Conservation (phyloP, 225 moss, liverwort and hornwort species). For the Bryoerythrophyllum caledonicum region DNA sequence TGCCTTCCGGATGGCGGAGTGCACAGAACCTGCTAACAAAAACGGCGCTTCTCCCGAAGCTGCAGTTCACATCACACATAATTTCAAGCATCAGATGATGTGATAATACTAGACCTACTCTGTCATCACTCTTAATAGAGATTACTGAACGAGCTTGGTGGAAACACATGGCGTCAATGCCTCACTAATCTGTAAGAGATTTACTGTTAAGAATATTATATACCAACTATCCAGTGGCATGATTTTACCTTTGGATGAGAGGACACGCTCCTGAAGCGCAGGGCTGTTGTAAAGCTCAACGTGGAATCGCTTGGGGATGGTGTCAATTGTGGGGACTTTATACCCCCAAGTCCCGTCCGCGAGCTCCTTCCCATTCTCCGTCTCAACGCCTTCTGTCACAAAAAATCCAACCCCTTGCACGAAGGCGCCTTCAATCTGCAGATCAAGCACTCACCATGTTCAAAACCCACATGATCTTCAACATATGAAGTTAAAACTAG, state of each 20-base stretch:
- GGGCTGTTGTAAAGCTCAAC: conserved; percentile 59
- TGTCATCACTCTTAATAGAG: no score
- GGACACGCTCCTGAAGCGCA: conserved; percentile 45
- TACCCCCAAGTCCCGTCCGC: conserved; percentile 53
- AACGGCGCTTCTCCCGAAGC: conserved; percentile 77
- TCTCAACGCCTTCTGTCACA: conserved; percentile 65
- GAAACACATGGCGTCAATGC: no score
- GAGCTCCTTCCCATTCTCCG: conserved; percentile 50
- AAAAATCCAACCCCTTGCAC: conserved; percentile 80
- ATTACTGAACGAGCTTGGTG: no score
- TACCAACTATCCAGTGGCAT: not conserved
- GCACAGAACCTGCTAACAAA: conserved; percentile 58
- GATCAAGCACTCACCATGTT: not conserved
- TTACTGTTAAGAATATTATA: not conserved
- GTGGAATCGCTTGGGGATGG: conserved; percentile 51
- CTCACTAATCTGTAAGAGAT: not conserved
- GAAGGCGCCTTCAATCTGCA: conserved; percentile 83
- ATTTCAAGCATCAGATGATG: not conserved
- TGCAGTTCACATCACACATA: conserved; percentile 22
- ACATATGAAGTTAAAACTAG: no score
- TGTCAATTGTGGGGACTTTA: conserved; percentile 61
- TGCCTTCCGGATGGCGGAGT: conserved; percentile 63
- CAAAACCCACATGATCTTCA: not conserved
- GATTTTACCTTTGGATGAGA: conserved; percentile 67
- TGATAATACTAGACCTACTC: no score